These are phyloP conservation scores for Annulohypoxylon bovei DNA, from an alignment of 495 filamentous ascomycete species.

Conservation along the genomic window DNA sequence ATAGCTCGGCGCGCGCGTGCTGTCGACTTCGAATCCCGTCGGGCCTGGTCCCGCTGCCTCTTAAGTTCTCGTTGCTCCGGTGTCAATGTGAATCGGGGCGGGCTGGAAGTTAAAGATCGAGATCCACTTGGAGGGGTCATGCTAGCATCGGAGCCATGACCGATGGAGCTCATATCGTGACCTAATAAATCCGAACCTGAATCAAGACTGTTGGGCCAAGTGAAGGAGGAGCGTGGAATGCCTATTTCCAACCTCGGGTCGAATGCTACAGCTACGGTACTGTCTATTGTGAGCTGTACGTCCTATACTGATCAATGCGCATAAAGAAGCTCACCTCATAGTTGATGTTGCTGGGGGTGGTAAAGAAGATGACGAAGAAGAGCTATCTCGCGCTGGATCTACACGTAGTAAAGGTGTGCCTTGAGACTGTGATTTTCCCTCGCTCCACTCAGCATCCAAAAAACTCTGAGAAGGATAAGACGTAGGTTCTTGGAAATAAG, in stretches of 20 bases:
- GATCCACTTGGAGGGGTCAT: constrained; percentile 56
- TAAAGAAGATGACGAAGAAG: constrained; percentile 44
- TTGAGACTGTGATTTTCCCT: constrained; percentile 38
- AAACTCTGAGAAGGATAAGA: constrained; percentile 44
- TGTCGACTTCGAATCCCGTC: constrained; percentile 54
- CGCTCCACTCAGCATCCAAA: constrained; percentile 49
- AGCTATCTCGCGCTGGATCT: constrained; percentile 48
- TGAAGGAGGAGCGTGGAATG: constrained; percentile 52
- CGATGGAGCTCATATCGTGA: constrained; percentile 50
- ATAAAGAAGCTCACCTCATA: constrained; percentile 53
- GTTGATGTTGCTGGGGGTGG: constrained; percentile 43
- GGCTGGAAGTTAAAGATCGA: constrained; percentile 58
- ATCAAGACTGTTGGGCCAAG: constrained; percentile 59
- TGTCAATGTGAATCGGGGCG: constrained; percentile 55
- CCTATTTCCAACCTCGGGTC: constrained; percentile 59
- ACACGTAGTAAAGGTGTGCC: constrained; percentile 50
- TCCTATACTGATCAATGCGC: neutral
- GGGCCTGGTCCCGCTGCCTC: constrained; percentile 58
- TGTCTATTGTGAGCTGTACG: constrained; percentile 32
- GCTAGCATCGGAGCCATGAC: constrained; percentile 54
- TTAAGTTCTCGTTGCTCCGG: constrained; percentile 61
- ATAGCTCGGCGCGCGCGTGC: constrained; percentile 52
- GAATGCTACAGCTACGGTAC: constrained; percentile 58
- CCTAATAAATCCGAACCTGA: constrained; percentile 50
- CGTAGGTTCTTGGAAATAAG: constrained; percentile 31